Evolutionary conservation across 2,329 filamentous ascomycete species (phyloP), one percentile per base, ranked within the genome.

Genomic region (Endothia cerciana): DNA sequence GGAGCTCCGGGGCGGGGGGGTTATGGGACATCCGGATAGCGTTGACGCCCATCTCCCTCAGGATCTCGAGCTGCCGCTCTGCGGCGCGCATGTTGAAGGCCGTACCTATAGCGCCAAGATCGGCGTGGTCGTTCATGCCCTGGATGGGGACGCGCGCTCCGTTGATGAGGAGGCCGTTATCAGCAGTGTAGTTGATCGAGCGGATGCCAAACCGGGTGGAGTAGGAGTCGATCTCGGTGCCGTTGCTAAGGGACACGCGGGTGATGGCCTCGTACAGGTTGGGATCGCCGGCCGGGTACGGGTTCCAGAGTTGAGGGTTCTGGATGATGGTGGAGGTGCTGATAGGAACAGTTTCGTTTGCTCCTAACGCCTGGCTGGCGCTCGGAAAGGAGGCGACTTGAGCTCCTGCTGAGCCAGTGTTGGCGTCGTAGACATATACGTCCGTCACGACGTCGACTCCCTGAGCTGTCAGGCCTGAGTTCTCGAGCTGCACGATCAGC

Each of bases 1-100:
- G 76, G 0, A 85, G 72, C 67, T 85, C 83, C 0, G 81, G 76
- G 0, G 83, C 82, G 0, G 83, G 83, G 0, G 83, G 83, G 71
- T 86, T 86, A 71, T 86, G 84, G 0, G 83, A 79, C 30, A 80
- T 85, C 3, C 83, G 78, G 3, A 86, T 74, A 0, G 81, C 79
- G 66, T 85, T 86, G 68, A 70, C 72, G 11, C 84, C 84, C 75
- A 85, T 77, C 10, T 84, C 81, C 22, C 76, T 77, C 0, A 86
- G 74, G n/a, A 81, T 77, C 67, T 83, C 73, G 3, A 85, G 75
- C 71, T 86, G 81, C 1, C 83, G 77, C 70, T 82, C 74, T 0
- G 79, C 78, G 0, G 83, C 84, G 2, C 81, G 77, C 40, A 74
- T 47, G 71, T 85, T 83, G 75, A 84, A 85, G 17, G 83, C 83